These are phyloP conservation scores for Amaranthus hypochondriacus DNA, from an alignment of 148 eudicot species.

Conservation along the genomic window DNA sequence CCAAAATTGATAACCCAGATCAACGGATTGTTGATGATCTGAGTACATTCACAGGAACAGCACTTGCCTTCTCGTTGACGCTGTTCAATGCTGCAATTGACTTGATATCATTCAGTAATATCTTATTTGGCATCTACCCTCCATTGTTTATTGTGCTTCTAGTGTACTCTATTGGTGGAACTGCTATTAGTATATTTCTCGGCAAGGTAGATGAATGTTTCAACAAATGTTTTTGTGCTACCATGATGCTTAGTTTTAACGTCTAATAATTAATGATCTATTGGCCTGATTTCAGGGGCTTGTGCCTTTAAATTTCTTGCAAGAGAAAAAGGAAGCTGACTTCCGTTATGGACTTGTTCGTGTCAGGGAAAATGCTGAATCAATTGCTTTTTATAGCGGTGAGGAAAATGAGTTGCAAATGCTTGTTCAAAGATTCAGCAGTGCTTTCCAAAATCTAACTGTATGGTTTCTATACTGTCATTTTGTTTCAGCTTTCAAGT, in stretches of 20 bases:
- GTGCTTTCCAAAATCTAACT: constrained; percentile 77
- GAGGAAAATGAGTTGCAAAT: constrained; percentile 85
- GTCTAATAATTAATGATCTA: constrained; percentile 9
- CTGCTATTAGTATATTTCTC: constrained; percentile 64
- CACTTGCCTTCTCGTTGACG: constrained; percentile 74
- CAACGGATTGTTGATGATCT: constrained; percentile 94
- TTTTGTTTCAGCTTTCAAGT: not conserved
- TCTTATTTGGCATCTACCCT: constrained; percentile 79
- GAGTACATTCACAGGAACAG: constrained; percentile 86
- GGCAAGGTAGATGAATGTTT: constrained; percentile 55
- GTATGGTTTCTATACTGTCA: constrained; percentile 32
- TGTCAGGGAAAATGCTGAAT: constrained; percentile 91
- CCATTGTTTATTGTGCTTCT: constrained; percentile 81
- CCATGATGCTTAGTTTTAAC: not conserved
- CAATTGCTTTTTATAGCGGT: constrained; percentile 89
- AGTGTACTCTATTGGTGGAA: constrained; percentile 79
- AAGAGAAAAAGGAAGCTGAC: constrained; percentile 95
- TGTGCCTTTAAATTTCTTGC: constrained; percentile 70
- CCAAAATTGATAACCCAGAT: constrained; percentile 91
- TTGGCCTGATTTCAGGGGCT: constrained; percentile 48
- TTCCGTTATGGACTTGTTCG: constrained; percentile 95
- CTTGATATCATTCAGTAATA: constrained; percentile 88
- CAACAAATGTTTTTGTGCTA: not conserved
- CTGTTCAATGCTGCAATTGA: constrained; percentile 82
- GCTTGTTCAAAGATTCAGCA: constrained; percentile 73